phyloP scores from a whole-genome alignment of 352 stramenopile species.

The Phytophthora uliginosa region DNA sequence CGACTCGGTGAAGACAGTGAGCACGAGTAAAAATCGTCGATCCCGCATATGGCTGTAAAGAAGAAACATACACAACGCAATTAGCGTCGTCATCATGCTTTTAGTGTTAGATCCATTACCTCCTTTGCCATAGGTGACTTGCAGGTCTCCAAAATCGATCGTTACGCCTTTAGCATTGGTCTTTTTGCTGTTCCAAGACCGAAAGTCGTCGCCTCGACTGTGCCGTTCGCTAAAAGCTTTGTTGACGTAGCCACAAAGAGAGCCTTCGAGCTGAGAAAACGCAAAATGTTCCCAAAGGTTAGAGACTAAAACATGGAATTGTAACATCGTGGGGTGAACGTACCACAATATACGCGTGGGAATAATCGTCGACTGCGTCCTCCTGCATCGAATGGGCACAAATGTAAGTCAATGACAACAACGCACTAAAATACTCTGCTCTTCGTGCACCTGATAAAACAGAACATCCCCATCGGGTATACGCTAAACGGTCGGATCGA shows the following conservation, averaged over 20 bases:
- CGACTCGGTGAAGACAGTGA: background rate
- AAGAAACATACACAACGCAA: background rate
- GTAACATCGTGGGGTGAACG: slow-evolving; percentile 1
- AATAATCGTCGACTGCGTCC: slow-evolving; percentile 49
- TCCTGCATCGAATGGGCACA: slow-evolving; percentile 39
- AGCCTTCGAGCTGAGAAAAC: slow-evolving; percentile 66
- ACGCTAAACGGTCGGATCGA: slow-evolving; percentile 29
- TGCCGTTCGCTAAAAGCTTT: slow-evolving; percentile 63
- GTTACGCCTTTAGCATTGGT: slow-evolving; percentile 51
- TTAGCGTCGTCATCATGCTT: background rate
- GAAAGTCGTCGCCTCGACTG: slow-evolving; percentile 48
- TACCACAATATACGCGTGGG: slow-evolving; percentile 60
- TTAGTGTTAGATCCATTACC: slow-evolving; percentile 26
- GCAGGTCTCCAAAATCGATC: slow-evolving; percentile 77
- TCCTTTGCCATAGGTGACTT: slow-evolving; percentile 61
- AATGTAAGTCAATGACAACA: background rate
- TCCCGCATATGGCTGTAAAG: slow-evolving; percentile 57
- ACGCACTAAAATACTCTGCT: background rate
- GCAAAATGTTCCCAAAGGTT: background rate
- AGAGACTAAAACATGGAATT: background rate
- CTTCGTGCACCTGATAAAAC: slow-evolving; percentile 58
- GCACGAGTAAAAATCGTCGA: slow-evolving; percentile 54
- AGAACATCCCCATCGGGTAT: slow-evolving; percentile 75
- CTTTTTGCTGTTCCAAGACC: slow-evolving; percentile 60
- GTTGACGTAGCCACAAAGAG: slow-evolving; percentile 77